These are phyloP conservation scores for Cyclotella cryptica DNA, from an alignment of 108 stramenopile species.

Conservation along the genomic window DNA sequence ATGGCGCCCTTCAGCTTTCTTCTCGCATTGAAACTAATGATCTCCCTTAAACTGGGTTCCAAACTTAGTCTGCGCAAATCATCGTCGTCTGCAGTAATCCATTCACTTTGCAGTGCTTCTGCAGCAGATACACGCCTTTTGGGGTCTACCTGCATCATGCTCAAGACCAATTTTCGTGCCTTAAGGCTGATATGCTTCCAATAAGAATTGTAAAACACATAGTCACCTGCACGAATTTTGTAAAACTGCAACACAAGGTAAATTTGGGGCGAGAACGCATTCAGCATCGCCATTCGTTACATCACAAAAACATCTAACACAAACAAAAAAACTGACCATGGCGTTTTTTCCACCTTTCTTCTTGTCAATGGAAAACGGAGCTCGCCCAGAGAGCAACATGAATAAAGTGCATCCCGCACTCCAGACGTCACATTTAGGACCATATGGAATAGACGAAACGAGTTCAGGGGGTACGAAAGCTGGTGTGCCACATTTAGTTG, in stretches of 20 bases:
- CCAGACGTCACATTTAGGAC: constrained; percentile 93
- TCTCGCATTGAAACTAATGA: constrained; percentile 79
- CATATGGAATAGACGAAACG: constrained; percentile 76
- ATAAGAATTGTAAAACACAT: constrained; percentile 73
- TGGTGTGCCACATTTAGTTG: constrained; percentile 94
- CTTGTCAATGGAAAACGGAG: constrained; percentile 64
- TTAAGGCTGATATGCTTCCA: constrained; percentile 76
- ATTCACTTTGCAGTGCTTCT: constrained; percentile 67
- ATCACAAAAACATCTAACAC: not conserved
- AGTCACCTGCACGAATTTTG: constrained; percentile 81
- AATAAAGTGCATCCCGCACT: constrained; percentile 92
- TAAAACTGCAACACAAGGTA: constrained; percentile 53
- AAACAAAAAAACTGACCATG: constrained; percentile 23
- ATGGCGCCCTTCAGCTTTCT: constrained; percentile 76
- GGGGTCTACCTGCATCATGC: constrained; percentile 80
- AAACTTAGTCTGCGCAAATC: constrained; percentile 58
- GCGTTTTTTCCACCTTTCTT: constrained; percentile 59
- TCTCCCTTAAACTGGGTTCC: constrained; percentile 58
- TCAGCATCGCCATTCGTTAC: not conserved
- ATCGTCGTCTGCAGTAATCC: constrained; percentile 67
- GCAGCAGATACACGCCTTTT: constrained; percentile 61
- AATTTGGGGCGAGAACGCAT: not conserved
- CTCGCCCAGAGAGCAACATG: constrained; percentile 77
- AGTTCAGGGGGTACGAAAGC: constrained; percentile 98
- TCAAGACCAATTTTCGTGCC: constrained; percentile 82